Percentiles rank a stretch among this genome's conserved stretches.
These are phyloP conservation scores for Diaporthe sp. DNA, from an alignment of 2,329 filamentous ascomycete species.

Conservation along the genomic window DNA sequence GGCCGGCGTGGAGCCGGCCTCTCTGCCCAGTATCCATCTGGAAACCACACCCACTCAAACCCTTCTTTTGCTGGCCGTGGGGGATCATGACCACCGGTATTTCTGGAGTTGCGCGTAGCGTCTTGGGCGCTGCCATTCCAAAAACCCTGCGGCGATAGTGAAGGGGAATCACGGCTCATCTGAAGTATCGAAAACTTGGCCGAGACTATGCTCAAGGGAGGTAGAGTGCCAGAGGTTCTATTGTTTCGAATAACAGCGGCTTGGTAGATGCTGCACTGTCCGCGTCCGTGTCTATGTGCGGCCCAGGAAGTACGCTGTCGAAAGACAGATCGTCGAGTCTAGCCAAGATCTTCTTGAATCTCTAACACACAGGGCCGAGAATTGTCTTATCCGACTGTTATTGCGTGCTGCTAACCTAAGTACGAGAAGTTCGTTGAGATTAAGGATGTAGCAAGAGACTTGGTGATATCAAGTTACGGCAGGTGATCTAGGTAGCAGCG, in stretches of 20 bases:
- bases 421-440: neutral
- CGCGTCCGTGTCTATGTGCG: neutral
- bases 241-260: neutral
- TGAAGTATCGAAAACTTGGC: no score
- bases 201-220: neutral
- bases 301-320: no score
- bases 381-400: accelerated
- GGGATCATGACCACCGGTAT: slow-evolving; percentile 58
- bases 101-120: slow-evolving; percentile 6
- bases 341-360: neutral
- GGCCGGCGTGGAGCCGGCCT: slow-evolving; percentile 46
- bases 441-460: neutral
- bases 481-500: slow-evolving; percentile 21
- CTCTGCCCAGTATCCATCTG: slow-evolving; percentile 74
- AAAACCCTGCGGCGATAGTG: slow-evolving; percentile 19
- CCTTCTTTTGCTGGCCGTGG: slow-evolving; percentile 68
- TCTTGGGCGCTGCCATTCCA: slow-evolving; percentile 16
- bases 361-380: neutral
- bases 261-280: neutral
- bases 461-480: neutral
- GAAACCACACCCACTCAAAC: slow-evolving; percentile 74
- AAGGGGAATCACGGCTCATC: slow-evolving; percentile 42
- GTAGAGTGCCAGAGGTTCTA: neutral
- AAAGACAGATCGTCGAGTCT: neutral
- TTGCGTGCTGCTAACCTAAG: neutral